Base-by-base conservation (phyloP, 225 moss, liverwort and hornwort genomes). In the Polytrichum formosum region DNA sequence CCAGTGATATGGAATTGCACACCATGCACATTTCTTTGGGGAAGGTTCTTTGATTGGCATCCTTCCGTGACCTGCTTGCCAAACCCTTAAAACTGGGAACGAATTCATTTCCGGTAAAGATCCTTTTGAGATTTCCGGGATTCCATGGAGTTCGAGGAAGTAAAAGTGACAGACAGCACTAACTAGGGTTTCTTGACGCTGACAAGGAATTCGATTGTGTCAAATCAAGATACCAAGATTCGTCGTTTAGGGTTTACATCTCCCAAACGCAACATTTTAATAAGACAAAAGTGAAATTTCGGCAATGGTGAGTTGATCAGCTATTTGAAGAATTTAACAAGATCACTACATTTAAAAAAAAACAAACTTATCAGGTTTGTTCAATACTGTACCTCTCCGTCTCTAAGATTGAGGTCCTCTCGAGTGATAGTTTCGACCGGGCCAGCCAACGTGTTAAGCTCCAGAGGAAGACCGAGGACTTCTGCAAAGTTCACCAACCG, bases 401-500 rank as follows among this genome's bases (percentile, higher is more conserved):
- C 88, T 77, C 73, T 75, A 29, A 94, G 70, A 37, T 67, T 59
- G 23, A 94, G 84, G 74, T 88, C 82, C 26, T 84, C 81, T 5
- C 84, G 81, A 27, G 84, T 91, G 67, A 91, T 23, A 56, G 60
- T 76, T 19, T 88, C 84, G 56, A 91, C 69, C 5, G 93, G 86
- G 62, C 84, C 84, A 19, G 81, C 74, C 6, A 94, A 76, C 28
- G 77, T 67, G 66, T 78, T 75, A 27, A 90, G 84, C 73, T 86
- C 90, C 31, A 94, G 54, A 59, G 82, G 82, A 23, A 94, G 85
- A 55, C 93, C 93, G 53, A 94, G 83, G 59, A 91, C 64, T 66
- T 85, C 80, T 5, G 93, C 90, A 54, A 94, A 94, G 16, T 91
- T 88, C 69, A 90, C 88, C 74, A 94, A 67, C 18, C 86, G 76